Conservation (phyloP, 371 early-diverging fungal species). For the Chytridiales sp. region DNA sequence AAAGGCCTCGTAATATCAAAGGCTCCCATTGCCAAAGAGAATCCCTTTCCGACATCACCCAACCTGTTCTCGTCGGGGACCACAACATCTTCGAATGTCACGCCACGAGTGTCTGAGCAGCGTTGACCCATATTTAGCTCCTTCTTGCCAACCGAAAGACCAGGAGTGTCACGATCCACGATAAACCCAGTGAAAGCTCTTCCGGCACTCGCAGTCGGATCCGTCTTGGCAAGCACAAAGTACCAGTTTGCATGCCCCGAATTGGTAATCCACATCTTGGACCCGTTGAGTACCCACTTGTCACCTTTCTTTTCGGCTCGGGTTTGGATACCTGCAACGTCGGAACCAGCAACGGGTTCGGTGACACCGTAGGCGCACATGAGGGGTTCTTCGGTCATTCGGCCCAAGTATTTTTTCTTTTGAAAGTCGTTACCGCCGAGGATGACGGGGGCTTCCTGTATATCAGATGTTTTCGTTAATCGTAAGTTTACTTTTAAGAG, state of each 20-base stretch:
- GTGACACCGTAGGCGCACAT: slow-evolving; percentile 94
- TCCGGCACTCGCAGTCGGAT: slow-evolving; percentile 73
- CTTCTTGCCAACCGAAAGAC: slow-evolving; percentile 89
- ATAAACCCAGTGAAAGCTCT: slow-evolving; percentile 96
- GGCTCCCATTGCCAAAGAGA: slow-evolving; percentile 96
- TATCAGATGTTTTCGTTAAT: not conserved
- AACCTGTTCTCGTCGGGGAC: slow-evolving; percentile 79
- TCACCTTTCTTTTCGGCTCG: slow-evolving; percentile 54
- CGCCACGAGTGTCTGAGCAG: slow-evolving; percentile 89
- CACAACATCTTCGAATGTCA: slow-evolving; percentile 93
- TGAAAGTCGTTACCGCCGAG: slow-evolving; percentile 81
- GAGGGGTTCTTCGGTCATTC: slow-evolving; percentile 91
- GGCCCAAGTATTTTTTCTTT: slow-evolving; percentile 89
- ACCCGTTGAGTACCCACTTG: slow-evolving; percentile 46
- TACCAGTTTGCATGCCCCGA: slow-evolving; percentile 97
- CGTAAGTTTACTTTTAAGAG: not conserved
- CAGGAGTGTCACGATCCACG: slow-evolving; percentile 87
- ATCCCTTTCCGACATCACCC: slow-evolving; percentile 68
- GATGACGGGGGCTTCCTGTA: slow-evolving; percentile 81
- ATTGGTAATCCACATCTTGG: slow-evolving; percentile 86
- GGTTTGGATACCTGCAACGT: slow-evolving; percentile 54
- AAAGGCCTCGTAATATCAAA: slow-evolving; percentile 94
- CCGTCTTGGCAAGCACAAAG: slow-evolving; percentile 94
- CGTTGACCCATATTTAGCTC: slow-evolving; percentile 97
- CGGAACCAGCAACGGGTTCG: slow-evolving; percentile 56